phyloP scores from a whole-genome alignment of 495 filamentous ascomycete genomes.

The Aspergillus steynii region DNA sequence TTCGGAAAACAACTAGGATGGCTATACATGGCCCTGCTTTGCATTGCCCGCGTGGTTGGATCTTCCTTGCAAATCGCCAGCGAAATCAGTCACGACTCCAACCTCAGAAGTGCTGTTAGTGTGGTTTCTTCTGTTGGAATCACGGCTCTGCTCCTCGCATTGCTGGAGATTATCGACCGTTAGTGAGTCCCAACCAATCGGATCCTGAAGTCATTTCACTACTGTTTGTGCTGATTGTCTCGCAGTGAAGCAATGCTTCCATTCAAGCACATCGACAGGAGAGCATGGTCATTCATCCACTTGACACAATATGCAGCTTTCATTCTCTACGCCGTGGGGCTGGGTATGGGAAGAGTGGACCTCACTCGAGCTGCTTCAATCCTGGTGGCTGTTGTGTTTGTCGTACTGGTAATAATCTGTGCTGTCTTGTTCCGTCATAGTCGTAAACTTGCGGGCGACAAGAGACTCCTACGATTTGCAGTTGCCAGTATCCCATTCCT shows the following conservation, averaged over 20 bases:
- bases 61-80: slow-evolving; percentile 5
- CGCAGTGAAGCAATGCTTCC: neutral
- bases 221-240: neutral
- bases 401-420: neutral
- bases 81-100: neutral
- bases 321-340: slow-evolving; percentile 2
- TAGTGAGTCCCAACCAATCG: neutral
- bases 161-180: slow-evolving; percentile 7
- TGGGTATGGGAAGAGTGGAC: neutral
- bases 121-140: neutral
- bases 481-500: neutral
- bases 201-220: neutral
- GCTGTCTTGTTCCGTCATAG: neutral
- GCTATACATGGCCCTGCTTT: slow-evolving; percentile 8
- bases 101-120: too few species aligned
- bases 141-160: slow-evolving; percentile 3
- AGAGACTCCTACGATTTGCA: neutral
- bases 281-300: neutral
- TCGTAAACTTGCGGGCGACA: neutral
- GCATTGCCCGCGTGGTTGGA: slow-evolving; percentile 3
- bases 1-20: slow-evolving; percentile 8
- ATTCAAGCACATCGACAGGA: neutral
- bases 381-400: slow-evolving; percentile 3
- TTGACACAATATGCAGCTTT: slow-evolving; percentile 5
- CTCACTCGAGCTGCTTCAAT: neutral